Evolutionary conservation across 352 stramenopile genomes (phyloP).

Genomic region (Phytopythium aichiense): DNA sequence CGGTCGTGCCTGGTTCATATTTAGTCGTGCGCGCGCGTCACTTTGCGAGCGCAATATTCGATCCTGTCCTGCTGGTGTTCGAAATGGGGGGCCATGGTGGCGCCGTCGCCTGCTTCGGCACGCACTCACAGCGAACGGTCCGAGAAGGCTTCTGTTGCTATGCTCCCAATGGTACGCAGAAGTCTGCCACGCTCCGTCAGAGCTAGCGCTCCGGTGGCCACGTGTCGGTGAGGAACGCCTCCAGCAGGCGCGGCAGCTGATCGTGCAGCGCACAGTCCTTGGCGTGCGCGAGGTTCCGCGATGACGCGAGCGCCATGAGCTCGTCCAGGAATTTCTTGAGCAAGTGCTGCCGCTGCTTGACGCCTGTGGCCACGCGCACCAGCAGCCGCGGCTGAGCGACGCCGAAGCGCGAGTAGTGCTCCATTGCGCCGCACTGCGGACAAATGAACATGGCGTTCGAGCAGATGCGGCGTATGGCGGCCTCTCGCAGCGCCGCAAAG

Average conservation of each 20-base stretch:
- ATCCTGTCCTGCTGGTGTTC: neutral
- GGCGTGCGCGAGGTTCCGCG: slow-evolving; percentile 10
- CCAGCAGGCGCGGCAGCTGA: slow-evolving; percentile 29
- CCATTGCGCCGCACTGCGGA: slow-evolving; percentile 41
- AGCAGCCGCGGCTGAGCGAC: slow-evolving; percentile 30
- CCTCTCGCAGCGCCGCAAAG: slow-evolving; percentile 21
- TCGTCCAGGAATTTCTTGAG: slow-evolving; percentile 35
- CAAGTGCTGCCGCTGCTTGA: slow-evolving; percentile 38
- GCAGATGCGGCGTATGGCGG: slow-evolving; percentile 22
- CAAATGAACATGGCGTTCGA: slow-evolving; percentile 44
- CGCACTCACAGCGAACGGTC: neutral
- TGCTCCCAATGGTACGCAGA: neutral
- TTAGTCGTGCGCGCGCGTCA: neutral
- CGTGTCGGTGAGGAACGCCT: slow-evolving; percentile 20
- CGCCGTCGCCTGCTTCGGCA: neutral
- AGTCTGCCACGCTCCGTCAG: neutral
- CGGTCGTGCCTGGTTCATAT: neutral
- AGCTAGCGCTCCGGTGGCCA: neutral
- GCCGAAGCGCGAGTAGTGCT: slow-evolving; percentile 38
- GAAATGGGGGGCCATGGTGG: no score
- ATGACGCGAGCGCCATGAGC: slow-evolving; percentile 29
- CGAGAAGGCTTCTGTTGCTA: neutral
- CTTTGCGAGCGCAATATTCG: neutral
- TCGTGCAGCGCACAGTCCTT: slow-evolving; percentile 25
- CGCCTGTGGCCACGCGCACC: slow-evolving; percentile 22